phyloP scores from a whole-genome alignment of 2,329 filamentous ascomycete genomes.

The Epichloe glyceriae region DNA sequence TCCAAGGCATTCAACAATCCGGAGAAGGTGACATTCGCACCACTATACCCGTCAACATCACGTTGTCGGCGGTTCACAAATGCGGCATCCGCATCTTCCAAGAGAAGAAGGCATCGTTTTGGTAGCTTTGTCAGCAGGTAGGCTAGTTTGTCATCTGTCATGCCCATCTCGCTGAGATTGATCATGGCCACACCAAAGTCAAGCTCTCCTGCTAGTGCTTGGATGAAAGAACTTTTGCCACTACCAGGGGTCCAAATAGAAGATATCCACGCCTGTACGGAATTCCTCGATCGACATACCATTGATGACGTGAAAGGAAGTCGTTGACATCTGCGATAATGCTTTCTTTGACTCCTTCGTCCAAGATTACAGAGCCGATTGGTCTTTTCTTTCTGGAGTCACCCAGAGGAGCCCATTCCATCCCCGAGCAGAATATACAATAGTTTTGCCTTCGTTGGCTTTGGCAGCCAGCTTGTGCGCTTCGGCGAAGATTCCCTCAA shows the following conservation, averaged over 20 bases:
- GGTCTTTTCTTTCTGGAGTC: constrained; percentile 77
- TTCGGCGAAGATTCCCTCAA: constrained; percentile 80
- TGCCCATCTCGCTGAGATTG: constrained; percentile 77
- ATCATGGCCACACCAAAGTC: constrained; percentile 89
- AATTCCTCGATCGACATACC: constrained; percentile 92
- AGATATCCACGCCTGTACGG: constrained; percentile 85
- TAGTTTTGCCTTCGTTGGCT: constrained; percentile 81
- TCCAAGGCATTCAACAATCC: constrained; percentile 77
- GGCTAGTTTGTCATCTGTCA: constrained; percentile 81
- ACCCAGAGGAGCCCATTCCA: constrained; percentile 76
- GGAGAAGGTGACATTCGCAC: constrained; percentile 86
- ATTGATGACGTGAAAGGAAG: constrained; percentile 65
- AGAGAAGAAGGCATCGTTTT: constrained; percentile 63
- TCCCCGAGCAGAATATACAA: constrained; percentile 75
- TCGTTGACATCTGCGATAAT: constrained; percentile 72
- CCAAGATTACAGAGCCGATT: constrained; percentile 74
- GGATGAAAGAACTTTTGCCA: constrained; percentile 92
- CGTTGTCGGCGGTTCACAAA: constrained; percentile 69
- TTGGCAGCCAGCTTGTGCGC: constrained; percentile 69
- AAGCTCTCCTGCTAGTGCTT: constrained; percentile 82
- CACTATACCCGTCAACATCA: constrained; percentile 71
- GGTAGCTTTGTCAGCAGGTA: constrained; percentile 78
- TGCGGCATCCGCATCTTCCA: constrained; percentile 87
- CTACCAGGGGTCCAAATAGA: constrained; percentile 82
- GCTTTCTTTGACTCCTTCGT: constrained; percentile 68